A percentile compares a stretch with the other conserved stretches of the same genome.
Conservation (phyloP, 1,139 yeast species). For the Pichia inconspicua region DNA sequence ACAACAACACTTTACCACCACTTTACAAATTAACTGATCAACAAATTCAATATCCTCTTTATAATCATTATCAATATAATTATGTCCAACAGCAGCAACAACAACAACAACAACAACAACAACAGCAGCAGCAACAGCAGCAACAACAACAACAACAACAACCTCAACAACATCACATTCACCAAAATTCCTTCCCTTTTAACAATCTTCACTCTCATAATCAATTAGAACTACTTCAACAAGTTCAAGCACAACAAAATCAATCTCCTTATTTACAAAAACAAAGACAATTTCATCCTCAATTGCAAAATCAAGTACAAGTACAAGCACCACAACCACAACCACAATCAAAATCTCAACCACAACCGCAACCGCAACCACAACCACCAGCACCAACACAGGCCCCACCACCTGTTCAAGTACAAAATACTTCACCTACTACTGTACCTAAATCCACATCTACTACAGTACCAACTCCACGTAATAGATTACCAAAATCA, state of each 20-base stretch:
- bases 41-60: background rate
- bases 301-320: too few relatives aligned
- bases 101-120: background rate
- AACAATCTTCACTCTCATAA: background rate
- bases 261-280: background rate
- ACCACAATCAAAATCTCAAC: too few relatives aligned
- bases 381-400: conserved; percentile 9
- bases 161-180: background rate
- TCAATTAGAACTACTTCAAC: background rate
- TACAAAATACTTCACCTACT: too few relatives aligned
- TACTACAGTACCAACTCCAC: background rate
- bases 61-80: background rate
- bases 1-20: background rate
- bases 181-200: background rate
- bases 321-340: conserved; percentile 1
- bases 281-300: background rate
- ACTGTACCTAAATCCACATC: too few relatives aligned
- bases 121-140: background rate
- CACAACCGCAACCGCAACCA: background rate
- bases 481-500: conserved; percentile 1
- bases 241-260: background rate
- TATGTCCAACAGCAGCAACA: background rate
- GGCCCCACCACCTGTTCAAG: too few relatives aligned
- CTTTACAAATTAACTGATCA: background rate
- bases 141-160: background rate